Evolutionary conservation across 345 rosid genomes (phyloP).

Genomic region (Citrus mangshanensis): DNA sequence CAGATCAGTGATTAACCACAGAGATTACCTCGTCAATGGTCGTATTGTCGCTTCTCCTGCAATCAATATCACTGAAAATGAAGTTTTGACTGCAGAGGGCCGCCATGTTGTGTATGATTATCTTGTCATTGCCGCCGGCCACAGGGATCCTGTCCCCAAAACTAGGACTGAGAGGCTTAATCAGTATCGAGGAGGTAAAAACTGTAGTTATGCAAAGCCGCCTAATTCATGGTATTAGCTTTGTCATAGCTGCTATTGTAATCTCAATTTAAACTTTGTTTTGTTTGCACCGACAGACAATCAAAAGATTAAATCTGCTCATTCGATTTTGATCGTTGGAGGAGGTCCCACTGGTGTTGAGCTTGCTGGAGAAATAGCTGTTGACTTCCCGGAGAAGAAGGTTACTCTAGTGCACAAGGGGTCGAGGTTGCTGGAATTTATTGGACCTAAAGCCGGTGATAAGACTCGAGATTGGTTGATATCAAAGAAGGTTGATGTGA

Average conservation of each 20-base stretch:
- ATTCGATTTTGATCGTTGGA: constrained; percentile 78
- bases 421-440: constrained; percentile 73
- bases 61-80: constrained; percentile 46
- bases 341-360: constrained; percentile 97
- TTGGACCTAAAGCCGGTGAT: constrained; percentile 63
- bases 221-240: neutral
- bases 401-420: constrained; percentile 79
- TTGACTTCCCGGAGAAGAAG: constrained; percentile 75
- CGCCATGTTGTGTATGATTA: constrained; percentile 50
- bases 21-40: constrained; percentile 58
- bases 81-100: constrained; percentile 59
- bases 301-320: constrained; percentile 70
- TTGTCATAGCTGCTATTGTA: neutral
- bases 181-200: constrained; percentile 52
- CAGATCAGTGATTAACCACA: constrained; percentile 67
- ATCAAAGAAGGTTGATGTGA: constrained; percentile 69
- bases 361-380: constrained; percentile 85
- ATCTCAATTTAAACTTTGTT: constrained; percentile 5
- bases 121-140: constrained; percentile 86
- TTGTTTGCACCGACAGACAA: constrained; percentile 39
- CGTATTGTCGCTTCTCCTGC: constrained; percentile 60
- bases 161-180: constrained; percentile 56
- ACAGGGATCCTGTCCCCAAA: constrained; percentile 46
- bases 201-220: neutral
- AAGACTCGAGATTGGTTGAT: constrained; percentile 71